Evolutionary conservation across 2,329 filamentous ascomycete genomes (phyloP).

Genomic region (Aureobasidium sp.): DNA sequence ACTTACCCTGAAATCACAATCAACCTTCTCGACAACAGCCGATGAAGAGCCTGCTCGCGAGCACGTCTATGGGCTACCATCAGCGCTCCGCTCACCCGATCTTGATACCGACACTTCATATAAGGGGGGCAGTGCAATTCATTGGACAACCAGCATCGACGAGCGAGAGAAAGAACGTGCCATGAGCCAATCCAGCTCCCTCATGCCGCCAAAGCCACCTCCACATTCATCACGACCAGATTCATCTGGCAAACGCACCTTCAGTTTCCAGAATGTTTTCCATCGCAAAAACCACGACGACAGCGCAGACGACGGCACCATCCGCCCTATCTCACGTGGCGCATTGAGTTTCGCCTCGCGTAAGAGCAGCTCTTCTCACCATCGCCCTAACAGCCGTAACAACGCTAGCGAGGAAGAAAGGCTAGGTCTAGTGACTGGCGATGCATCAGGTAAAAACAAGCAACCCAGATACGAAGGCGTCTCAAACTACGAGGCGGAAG

Average conservation of each 20-base stretch:
- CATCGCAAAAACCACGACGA: slow-evolving; percentile 41
- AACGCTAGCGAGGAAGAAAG: slow-evolving; percentile 31
- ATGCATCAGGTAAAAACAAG: slow-evolving; percentile 17
- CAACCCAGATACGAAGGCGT: not conserved
- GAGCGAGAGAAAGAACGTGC: slow-evolving; percentile 32
- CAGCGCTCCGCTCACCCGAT: slow-evolving; percentile 38
- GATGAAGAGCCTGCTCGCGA: slow-evolving; percentile 24
- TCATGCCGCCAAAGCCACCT: slow-evolving; percentile 50
- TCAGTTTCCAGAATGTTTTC: slow-evolving; percentile 88
- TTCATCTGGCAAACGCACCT: slow-evolving; percentile 34
- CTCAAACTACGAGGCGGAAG: slow-evolving; percentile 10
- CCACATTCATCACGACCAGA: slow-evolving; percentile 37
- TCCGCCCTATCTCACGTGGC: slow-evolving; percentile 28
- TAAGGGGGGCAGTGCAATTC: slow-evolving; percentile 33
- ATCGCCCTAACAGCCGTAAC: not conserved
- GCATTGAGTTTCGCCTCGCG: slow-evolving; percentile 21
- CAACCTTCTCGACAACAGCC: not conserved
- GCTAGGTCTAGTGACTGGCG: slow-evolving; percentile 31
- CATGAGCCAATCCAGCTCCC: slow-evolving; percentile 36
- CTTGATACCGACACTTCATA: slow-evolving; percentile 46
- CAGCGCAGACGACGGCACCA: slow-evolving; percentile 22
- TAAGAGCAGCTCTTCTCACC: slow-evolving; percentile 2
- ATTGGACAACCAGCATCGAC: slow-evolving; percentile 37
- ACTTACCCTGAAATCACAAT: not conserved
- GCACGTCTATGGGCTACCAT: slow-evolving; percentile 46